phyloP scores from a whole-genome alignment of 306 rosid species.

The Medicago ruthenica region DNA sequence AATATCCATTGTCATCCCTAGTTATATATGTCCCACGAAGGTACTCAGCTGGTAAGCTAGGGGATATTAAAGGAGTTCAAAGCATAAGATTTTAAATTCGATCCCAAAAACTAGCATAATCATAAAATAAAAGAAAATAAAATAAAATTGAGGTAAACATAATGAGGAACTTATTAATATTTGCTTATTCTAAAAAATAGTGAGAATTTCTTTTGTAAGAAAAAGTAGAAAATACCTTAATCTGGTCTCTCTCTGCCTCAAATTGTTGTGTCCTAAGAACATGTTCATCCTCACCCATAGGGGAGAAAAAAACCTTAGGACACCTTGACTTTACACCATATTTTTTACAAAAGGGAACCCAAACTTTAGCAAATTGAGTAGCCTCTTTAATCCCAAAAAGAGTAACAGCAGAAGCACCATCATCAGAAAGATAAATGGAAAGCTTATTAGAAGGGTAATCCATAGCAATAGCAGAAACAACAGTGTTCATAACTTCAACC shows the following conservation, averaged over 20 bases:
- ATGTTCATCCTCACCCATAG: slow-evolving; percentile 10
- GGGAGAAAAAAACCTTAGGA: slow-evolving; percentile 52
- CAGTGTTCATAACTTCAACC: slow-evolving; percentile 48
- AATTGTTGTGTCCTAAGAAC: slow-evolving; percentile 31
- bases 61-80: no score
- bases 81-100: no score
- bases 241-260: slow-evolving; percentile 1
- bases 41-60: no score
- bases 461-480: slow-evolving; percentile 51
- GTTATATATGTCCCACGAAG: no score
- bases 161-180: no score
- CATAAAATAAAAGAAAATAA: no score
- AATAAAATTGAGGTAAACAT: no score
- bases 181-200: no score
- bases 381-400: slow-evolving; percentile 45
- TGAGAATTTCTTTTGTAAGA: no score
- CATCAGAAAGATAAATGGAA: slow-evolving; percentile 57
- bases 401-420: slow-evolving; percentile 45
- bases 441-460: slow-evolving; percentile 54
- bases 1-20: no score
- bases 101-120: no score
- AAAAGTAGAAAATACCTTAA: slow-evolving; percentile 33
- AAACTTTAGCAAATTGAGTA: slow-evolving; percentile 41
- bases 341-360: slow-evolving; percentile 58
- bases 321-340: slow-evolving; percentile 48